Base-by-base conservation (phyloP, 768 basidiomycete species). In the Solioccasus polychromus region DNA sequence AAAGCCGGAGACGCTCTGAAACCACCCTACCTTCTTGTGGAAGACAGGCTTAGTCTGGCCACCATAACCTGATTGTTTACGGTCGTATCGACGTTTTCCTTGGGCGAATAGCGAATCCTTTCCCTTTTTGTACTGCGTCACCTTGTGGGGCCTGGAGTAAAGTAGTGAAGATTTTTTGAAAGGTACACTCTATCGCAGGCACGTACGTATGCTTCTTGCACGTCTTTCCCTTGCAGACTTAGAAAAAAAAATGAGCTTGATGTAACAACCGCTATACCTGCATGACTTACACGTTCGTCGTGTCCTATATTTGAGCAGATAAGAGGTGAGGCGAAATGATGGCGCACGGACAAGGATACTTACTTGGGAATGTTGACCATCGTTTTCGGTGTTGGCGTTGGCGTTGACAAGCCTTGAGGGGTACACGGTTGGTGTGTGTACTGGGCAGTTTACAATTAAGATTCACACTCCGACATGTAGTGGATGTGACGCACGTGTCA, bases 21-120 rank as follows among this genome's bases (percentile, higher is more conserved):
- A 24, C 23, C 17, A 5, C 8, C 1, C 8, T 36, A 64, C 92
- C 86, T 96, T 98, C 81, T 99, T 99, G 89, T 99, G 96, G 88
- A 99, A 99, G 73, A 99, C 94, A 51, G 95, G 95, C 78, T 99
- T 99, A 49, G 95, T 99, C 80, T 99, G 95, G 75, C 95, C 95
- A 88, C 95, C 95, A 76, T 97, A 98, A 73, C 95, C 90, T 55
- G 86, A 87, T 72, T 90, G 93, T 82, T 96, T 95, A 64, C 95
- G 87, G 78, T 98, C 96, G 76, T 99, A 98, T 77, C 96, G 92
- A 64, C 96, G 89, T 85, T 99, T 98, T 76, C 96, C 96, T 76
- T 99, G 95, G 42, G 91, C 96, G 68, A 90, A 89, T 53, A 94
- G 74, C 49, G 96, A 98, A 68, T 92, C 95, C 76, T 99, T 98